These are phyloP conservation scores for Corinectria fuckeliana DNA, from an alignment of 2,329 filamentous ascomycete species.

Conservation along the genomic window DNA sequence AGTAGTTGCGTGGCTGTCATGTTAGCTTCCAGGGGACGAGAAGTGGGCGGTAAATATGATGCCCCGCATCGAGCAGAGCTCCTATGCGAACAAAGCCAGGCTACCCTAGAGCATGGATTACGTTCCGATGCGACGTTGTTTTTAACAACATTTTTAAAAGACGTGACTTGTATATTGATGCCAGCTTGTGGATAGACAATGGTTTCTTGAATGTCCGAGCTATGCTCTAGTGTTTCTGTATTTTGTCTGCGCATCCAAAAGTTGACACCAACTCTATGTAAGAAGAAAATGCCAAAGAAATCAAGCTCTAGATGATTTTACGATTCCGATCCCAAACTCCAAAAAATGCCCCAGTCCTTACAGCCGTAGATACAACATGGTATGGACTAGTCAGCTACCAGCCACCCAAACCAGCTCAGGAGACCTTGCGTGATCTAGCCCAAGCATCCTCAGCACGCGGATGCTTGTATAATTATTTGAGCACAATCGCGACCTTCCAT, in stretches of 20 bases:
- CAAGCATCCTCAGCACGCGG: slow-evolving; percentile 19
- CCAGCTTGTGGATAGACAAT: background rate
- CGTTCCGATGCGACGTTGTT: background rate
- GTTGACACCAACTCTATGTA: background rate
- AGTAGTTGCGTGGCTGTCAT: slow-evolving; percentile 10
- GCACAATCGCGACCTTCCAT: too few species aligned
- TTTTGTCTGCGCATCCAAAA: background rate
- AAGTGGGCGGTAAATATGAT: slow-evolving; percentile 14
- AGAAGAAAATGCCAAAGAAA: background rate
- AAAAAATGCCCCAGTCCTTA: slow-evolving; percentile 6
- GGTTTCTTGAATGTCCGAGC: background rate
- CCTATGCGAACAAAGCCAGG: too few species aligned
- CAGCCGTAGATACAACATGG: background rate
- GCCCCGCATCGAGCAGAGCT: slow-evolving; percentile 16
- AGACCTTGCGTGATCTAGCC: slow-evolving; percentile 8
- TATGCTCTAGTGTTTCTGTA: background rate
- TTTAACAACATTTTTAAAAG: background rate
- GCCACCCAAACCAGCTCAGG: background rate
- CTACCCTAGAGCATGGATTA: slow-evolving; percentile 27
- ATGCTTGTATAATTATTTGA: too few species aligned
- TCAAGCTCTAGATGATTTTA: slow-evolving; percentile 23
- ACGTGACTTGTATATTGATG: too few species aligned
- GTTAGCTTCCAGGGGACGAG: slow-evolving; percentile 12
- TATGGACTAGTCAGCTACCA: background rate
- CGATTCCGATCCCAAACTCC: slow-evolving; percentile 22